Evolutionary conservation across 2,329 filamentous ascomycete genomes (phyloP), one percentile per base, ranked within the genome.

Genomic region (Exophiala spinifera): DNA sequence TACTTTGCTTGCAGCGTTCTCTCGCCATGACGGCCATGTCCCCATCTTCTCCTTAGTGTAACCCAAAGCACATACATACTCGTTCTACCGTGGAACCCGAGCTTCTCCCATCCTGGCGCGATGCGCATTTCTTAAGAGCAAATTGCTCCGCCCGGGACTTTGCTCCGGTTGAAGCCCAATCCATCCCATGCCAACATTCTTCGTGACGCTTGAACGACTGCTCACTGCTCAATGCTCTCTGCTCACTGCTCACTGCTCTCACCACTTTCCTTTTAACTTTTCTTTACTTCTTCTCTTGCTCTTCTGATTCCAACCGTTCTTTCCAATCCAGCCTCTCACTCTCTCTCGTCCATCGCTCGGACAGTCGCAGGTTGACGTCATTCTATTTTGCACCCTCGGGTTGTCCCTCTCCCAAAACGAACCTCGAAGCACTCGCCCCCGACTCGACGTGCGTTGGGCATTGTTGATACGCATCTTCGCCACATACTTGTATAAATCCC

Each of bases 231-330:
- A 20, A 4, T 44, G 17, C 13, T n/a, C n/a, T n/a, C n/a, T n/a
- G n/a, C n/a, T 20, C 19, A 23, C 17, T 28, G 42, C 5, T 19
- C 45, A 44, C 45, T 44, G 37, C 40, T 28, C 44, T 17, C 10
- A 31, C 28, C 28, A 31, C 6, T 31, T 11, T 3, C 15, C 14
- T 28, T 25, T 37, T 37, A 31, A 20, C 15, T 48, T 47, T 23
- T 39, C 14, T 39, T 20, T n/a, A n/a, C n/a, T 44, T n/a, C 42
- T 43, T 49, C 47, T 31, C 37, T 49, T 25, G 36, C 21, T 43
- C 20, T 20, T 33, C 36, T 31, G 28, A 31, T 31, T 3, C 37
- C 8, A 6, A 31, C 28, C 28, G 28, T 31, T 31, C 28, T 31
- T 31, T 31, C 28, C 28, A 31, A 11, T 31, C 28, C 28, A 5